These are phyloP conservation scores for Plantago ovata DNA, from an alignment of 257 asterid genomes.

Conservation along the genomic window DNA sequence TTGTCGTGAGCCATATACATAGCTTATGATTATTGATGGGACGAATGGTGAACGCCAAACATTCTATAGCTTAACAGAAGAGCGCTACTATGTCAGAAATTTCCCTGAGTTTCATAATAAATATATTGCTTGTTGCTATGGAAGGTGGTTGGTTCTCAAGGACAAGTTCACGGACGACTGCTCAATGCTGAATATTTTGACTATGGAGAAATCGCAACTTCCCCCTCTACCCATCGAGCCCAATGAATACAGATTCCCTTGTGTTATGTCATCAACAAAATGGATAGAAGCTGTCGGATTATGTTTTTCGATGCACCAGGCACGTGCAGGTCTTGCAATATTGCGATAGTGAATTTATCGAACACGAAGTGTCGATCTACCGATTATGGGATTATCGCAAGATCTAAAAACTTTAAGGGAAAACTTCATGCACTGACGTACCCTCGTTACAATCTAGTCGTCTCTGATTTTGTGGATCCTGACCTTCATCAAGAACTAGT, in stretches of 20 bases:
- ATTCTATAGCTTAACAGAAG: conserved; percentile 7
- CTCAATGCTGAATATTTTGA: not conserved
- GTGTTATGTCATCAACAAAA: conserved; percentile 3
- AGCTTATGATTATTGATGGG: not conserved
- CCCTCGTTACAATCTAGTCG: not conserved
- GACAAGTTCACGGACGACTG: conserved; percentile 17
- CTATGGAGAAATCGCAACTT: conserved; percentile 1
- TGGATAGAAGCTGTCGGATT: conserved; percentile 9
- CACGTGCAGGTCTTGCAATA: not conserved
- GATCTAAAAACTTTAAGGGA: not conserved
- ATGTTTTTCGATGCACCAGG: not conserved
- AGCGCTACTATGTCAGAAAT: not conserved
- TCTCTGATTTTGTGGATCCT: conserved; percentile 1
- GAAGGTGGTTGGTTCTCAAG: no score
- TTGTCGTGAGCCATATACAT: conserved; percentile 4
- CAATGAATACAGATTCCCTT: no score
- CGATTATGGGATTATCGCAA: not conserved
- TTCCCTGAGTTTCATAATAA: conserved; percentile 2
- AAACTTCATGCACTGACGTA: not conserved
- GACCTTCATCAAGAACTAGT: not conserved
- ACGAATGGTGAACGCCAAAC: not conserved
- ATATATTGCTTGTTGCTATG: not conserved
- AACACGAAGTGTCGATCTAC: not conserved
- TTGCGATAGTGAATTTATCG: conserved; percentile 8
- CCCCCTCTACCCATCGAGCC: not conserved